Evolutionary conservation across 2,329 filamentous ascomycete species (phyloP), one percentile per base, ranked within the genome.

Genomic region (Venturiaceae sp.): DNA sequence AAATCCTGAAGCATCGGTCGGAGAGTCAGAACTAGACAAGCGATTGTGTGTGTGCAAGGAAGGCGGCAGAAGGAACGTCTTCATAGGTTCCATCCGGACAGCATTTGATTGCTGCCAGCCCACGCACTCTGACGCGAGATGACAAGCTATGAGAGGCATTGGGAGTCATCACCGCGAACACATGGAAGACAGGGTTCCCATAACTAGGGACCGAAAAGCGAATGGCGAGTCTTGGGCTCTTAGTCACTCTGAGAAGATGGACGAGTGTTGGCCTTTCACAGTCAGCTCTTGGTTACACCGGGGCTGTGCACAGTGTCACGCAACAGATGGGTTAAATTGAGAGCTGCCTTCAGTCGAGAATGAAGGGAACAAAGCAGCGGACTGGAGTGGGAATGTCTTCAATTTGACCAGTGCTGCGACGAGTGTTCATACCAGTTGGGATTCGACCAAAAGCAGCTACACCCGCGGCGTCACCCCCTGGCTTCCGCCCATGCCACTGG

Each of bases 91-190:
- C 14, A 11, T 28, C 44, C 23, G 44, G 26, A 30, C 2, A n/a
- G 44, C 44, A 6, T 50, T 50, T 50, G 44, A 50, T 50, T 50
- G 23, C 44, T 28, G 23, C 3, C 19, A 28, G 44, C 30, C 5
- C 44, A 47, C 44, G 44, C 44, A n/a, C 44, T 50, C 44, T 50
- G 44, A 50, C 44, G 44, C 44, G 44, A 50, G 26, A 50, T 50
- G 44, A 50, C 44, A 50, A 47, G 44, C 44, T 50, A n/a, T n/a
- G 30, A 9, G 44, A 50, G 19, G 44, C 28, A 28, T 50, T 50
- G 44, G 44, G 44, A 50, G 44, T 50, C 44, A 50, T 50, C 23
- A 30, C 26, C 13, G 44, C 11, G 44, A 50, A 50, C 44, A 50
- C 44, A 50, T 50, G 44, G 14, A 50, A 16, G 44, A n/a, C 44